Evolutionary conservation across 352 stramenopile genomes (phyloP), one percentile per base, ranked within the genome.

Genomic region (Peronospora destructor): DNA sequence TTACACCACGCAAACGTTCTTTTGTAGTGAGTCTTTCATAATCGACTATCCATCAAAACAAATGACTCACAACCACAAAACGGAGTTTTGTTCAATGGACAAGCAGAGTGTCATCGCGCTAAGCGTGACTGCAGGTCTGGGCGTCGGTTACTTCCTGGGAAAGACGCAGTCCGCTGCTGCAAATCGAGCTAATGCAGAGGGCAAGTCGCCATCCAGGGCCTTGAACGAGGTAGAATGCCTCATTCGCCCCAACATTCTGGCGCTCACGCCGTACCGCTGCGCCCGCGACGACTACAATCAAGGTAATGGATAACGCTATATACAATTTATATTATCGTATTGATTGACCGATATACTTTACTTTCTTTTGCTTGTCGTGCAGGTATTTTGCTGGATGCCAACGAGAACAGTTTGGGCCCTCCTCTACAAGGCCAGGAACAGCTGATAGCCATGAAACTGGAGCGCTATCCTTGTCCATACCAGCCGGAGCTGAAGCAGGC

Each of bases 321-420:
- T 11, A 17, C 36, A 6, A 34, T n/a, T 29, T 13, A 25, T 39
- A n/a, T n/a, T n/a, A 19, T 50, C 11, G 26, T 36, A 21, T 3
- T 25, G 30, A 13, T 17, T 29, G 38, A 49, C 10, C 36, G 6
- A 51, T 25, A 38, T 26, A 6, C 2, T 26, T 26, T 26, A 6
- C 40, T n/a, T 35, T 8, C 4, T 9, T 53, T 26, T 19, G 13
- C 4, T 53, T 30, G 4, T 25, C 5, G 6, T 38, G 35, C 29
- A 90, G 94, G 95, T 17, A 90, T 98, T 45, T 64, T 99, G 23
- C 74, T 99, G 52, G 96, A 99, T 71, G 96, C 95, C 41, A 99
- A 99, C 53, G 96, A 99, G 73, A 99, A 99, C 74, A 97, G 91
- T 44, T 80, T 97, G 23, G 95, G 96, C 0, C 89, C 96, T 11